phyloP scores from a whole-genome alignment of 192 early-diverging fungal genomes.

The Bifiguratus adelaidae region DNA sequence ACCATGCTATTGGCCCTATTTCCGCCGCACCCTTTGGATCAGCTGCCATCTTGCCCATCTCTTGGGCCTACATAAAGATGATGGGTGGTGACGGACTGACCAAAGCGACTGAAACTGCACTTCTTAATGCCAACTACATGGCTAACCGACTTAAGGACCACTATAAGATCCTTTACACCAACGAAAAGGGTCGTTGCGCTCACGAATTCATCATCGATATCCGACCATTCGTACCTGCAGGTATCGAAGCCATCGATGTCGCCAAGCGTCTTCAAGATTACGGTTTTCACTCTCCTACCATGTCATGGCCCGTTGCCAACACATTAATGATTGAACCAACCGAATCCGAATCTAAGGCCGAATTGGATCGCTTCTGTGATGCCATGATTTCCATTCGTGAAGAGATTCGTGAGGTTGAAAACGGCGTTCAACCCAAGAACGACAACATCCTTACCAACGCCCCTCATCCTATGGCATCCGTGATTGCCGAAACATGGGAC shows the following conservation, averaged over 20 bases:
- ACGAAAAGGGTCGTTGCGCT: conserved; percentile 91
- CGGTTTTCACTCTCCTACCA: conserved; percentile 97
- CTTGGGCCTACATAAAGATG: conserved; percentile 98
- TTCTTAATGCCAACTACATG: conserved; percentile 99
- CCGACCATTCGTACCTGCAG: conserved; percentile 74
- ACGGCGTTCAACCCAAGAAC: conserved; percentile 72
- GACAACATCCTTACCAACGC: conserved; percentile 84
- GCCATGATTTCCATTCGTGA: conserved; percentile 93
- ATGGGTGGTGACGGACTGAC: conserved; percentile 92
- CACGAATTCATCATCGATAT: conserved; percentile 99
- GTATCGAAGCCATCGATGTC: conserved; percentile 91
- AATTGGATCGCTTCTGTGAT: conserved; percentile 96
- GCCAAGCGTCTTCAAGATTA: conserved; percentile 99
- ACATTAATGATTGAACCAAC: conserved; percentile 99
- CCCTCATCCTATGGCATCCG: conserved; percentile 74
- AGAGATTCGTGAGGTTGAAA: conserved; percentile 84
- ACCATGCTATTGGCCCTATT: conserved; percentile 81
- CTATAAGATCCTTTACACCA: conserved; percentile 89
- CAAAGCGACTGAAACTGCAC: conserved; percentile 78
- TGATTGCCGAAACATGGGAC: conserved; percentile 80
- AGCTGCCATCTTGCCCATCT: conserved; percentile 92
- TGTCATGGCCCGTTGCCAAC: conserved; percentile 98
- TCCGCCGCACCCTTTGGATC: conserved; percentile 97
- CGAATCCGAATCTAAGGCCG: conserved; percentile 87
- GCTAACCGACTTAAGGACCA: conserved; percentile 77